These are phyloP conservation scores for Komagataella pseudopastoris DNA, from an alignment of 805 yeast species.

Conservation along the genomic window DNA sequence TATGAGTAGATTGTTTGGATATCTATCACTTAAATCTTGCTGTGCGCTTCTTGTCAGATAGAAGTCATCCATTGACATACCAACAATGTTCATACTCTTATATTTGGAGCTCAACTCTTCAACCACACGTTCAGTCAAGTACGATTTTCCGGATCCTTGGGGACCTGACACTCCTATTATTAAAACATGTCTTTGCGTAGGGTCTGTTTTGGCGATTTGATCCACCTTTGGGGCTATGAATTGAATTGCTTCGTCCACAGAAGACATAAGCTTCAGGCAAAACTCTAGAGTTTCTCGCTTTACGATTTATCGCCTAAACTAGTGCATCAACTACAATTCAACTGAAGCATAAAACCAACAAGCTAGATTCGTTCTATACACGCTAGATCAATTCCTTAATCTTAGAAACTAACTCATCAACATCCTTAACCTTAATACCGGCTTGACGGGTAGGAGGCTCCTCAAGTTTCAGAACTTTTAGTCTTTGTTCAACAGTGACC, in stretches of 20 bases:
- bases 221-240: constrained; percentile 14
- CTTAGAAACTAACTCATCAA: constrained; percentile 70
- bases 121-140: constrained; percentile 29
- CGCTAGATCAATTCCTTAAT: constrained; percentile 38
- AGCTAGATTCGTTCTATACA: neutral
- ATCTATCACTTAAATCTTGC: constrained; percentile 21
- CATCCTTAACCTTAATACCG: constrained; percentile 68
- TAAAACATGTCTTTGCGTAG: constrained; percentile 20
- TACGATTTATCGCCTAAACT: too few relatives aligned
- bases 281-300: constrained; percentile 30
- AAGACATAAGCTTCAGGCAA: constrained; percentile 4
- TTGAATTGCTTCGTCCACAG: constrained; percentile 8
- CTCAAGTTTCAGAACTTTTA: constrained; percentile 58
- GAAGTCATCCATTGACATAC: constrained; percentile 75
- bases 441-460: constrained; percentile 80
- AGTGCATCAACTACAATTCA: neutral
- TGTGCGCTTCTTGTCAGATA: constrained; percentile 63
- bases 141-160: constrained; percentile 73
- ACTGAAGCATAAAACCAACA: neutral
- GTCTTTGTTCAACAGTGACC: constrained; percentile 47
- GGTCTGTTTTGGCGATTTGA: constrained; percentile 11
- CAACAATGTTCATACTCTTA: constrained; percentile 25
- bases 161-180: constrained; percentile 55
- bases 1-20: constrained; percentile 37
- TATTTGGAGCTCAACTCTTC: constrained; percentile 17